Base-by-base conservation (phyloP, 345 rosid species). In the Physaria fendleri region DNA sequence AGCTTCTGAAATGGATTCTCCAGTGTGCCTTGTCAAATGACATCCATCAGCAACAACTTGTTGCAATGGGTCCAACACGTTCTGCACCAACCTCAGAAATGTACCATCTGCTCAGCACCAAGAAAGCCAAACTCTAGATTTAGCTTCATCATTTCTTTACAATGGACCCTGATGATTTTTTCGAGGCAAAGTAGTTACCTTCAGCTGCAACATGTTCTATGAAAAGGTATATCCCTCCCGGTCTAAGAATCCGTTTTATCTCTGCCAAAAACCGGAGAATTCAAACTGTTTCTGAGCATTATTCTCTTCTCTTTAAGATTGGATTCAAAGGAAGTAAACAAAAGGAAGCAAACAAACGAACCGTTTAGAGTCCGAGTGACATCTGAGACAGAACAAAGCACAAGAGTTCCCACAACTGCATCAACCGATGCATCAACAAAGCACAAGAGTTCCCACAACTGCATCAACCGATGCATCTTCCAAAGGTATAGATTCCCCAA, bases 151-250 rank as follows among this genome's bases (percentile, higher is more conserved):
- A 2, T n/a, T 55, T n/a, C 23, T 25, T 17, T 16, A 8, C 11
- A 10, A 21, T 51, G 35, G 13, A 5, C 23, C 32, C 35, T 30
- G 17, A 29, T 10, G 17, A 10, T 6, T 1, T 0, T 7, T 2
- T 24, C 2, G 3, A 16, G 3, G 16, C 29, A 14, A 49, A 41
- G 34, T 5, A 20, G 1, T 9, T 75, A 88, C 96, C 96, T 79
- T 84, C 56, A 1, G 96, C 96, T 28, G 96, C 90, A 48, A 88
- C 92, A 64, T 91, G 96, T 73, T 91, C 98, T 35, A 91, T 79
- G 53, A 91, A 88, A 27, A 88, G 3, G 71, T 81, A 91, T 46
- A 57, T 22, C 58, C 92, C 96, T n/a, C 87, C 88, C 0, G 95
- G 96, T 74, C 74, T 91, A 28, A 91, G 72, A 71, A 85, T 81